Percentiles rank a stretch among this genome's conserved stretches.
Evolutionary conservation across 345 rosid species (phyloP).

Genomic region (Crucihimalaya himalaica): DNA sequence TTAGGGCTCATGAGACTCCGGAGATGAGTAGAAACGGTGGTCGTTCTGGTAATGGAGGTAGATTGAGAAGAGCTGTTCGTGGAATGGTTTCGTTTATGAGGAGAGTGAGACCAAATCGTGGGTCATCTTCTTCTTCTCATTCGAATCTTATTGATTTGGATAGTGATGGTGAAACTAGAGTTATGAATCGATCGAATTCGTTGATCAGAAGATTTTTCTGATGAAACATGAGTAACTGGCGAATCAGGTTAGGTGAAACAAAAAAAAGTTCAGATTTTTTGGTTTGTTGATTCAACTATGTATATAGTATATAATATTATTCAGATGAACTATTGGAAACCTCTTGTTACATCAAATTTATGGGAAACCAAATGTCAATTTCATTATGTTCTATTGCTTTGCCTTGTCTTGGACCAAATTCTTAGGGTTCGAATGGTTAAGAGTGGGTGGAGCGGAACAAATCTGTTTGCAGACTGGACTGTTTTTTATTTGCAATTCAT

Average conservation of each 20-base stretch:
- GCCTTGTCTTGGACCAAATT: background rate
- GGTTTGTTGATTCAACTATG: slow-evolving; percentile 29
- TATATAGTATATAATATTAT: slow-evolving; percentile 10
- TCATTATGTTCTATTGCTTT: background rate
- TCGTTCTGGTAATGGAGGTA: slow-evolving; percentile 40
- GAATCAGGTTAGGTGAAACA: background rate
- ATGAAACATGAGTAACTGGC: slow-evolving; percentile 35
- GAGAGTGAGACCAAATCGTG: slow-evolving; percentile 47
- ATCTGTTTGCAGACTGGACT: no score
- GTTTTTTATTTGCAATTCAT: no score
- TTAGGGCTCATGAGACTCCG: slow-evolving; percentile 29
- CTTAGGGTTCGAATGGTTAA: no score
- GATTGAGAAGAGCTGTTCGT: slow-evolving; percentile 61
- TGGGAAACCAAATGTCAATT: background rate
- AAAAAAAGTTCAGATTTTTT: slow-evolving; percentile 10
- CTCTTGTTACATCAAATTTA: background rate
- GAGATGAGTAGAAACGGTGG: slow-evolving; percentile 40
- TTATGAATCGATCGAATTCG: slow-evolving; percentile 46
- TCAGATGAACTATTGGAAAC: background rate
- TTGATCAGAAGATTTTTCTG: slow-evolving; percentile 46
- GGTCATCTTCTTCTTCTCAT: slow-evolving; percentile 23
- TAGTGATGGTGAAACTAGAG: slow-evolving; percentile 30
- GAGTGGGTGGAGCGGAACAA: no score
- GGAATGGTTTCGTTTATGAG: slow-evolving; percentile 60
- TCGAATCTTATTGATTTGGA: slow-evolving; percentile 23